Evolutionary conservation across 352 stramenopile species (phyloP), one percentile per base, ranked within the genome.

Genomic region (Phytophthora ramorum): DNA sequence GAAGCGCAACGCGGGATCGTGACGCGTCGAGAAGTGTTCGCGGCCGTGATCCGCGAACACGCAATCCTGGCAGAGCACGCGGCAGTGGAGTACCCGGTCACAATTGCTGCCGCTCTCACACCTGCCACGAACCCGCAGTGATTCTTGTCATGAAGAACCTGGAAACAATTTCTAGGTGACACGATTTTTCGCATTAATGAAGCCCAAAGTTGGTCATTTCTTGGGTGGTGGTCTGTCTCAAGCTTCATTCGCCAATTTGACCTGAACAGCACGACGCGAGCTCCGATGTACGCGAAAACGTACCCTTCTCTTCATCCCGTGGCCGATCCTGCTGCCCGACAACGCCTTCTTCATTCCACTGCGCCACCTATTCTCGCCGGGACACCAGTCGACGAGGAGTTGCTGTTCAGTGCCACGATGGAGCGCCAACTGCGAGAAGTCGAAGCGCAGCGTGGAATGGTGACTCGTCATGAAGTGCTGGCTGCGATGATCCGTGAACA

Each of bases 231-330:
- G 38, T 24, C 38, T 17, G 14, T 8, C 9, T 17, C 17, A 16
- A 38, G 34, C 10, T 16, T 48, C 44, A 58, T n/a, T 64, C 16
- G 3, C 41, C 26, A 41, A 44, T 57, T 64, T 64, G 10, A 9
- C n/a, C 30, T 10, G 8, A 47, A 22, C 26, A 37, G 19, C 41
- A 16, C 26, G 38, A 19, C 41, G 30, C 40, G 19, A 57, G n/a
- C 12, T 12, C 30, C 28, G n/a, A 68, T 68, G 60, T 68, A 68
- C 43, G 50, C 51, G n/a, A 68, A 62, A 44, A 68, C 60, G 4
- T 68, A 68, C 20, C 60, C 60, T 24, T 38, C 51, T 44, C 37
- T 68, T 14, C 50, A 56, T 28, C 51, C 34, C 9, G 60, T 68
- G 50, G 44, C 26, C 3, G 43, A 68, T 22, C 30, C 58, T 53